These are phyloP conservation scores for Syncephalis fuscata DNA, from an alignment of 371 early-diverging fungal genomes.

Conservation along the genomic window DNA sequence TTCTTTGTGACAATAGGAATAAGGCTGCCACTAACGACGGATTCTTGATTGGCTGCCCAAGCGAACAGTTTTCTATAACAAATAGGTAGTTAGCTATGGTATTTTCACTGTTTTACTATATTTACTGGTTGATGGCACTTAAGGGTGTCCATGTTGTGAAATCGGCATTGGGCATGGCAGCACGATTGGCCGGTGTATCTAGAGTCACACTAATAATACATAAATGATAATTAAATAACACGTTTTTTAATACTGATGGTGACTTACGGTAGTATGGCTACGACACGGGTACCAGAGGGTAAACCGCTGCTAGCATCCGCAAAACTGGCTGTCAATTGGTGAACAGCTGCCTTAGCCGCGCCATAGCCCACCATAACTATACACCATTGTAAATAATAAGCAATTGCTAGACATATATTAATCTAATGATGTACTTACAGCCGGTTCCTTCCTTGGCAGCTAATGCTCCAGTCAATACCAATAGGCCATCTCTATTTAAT, in stretches of 20 bases:
- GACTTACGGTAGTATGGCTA: slow-evolving; percentile 67
- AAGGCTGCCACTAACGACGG: slow-evolving; percentile 31
- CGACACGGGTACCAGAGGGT: slow-evolving; percentile 46
- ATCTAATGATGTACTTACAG: no score
- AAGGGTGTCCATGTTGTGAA: slow-evolving; percentile 78
- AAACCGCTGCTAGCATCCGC: slow-evolving; percentile 61
- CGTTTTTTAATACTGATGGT: background rate
- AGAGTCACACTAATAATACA: slow-evolving; percentile 39
- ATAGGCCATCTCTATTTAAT: slow-evolving; percentile 46
- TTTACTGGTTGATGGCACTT: slow-evolving; percentile 49
- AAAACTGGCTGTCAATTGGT: slow-evolving; percentile 70
- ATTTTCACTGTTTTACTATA: slow-evolving; percentile 3
- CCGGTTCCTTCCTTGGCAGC: slow-evolving; percentile 54
- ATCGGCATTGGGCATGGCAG: slow-evolving; percentile 78
- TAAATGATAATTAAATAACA: background rate
- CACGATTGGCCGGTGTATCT: slow-evolving; percentile 89
- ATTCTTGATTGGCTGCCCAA: slow-evolving; percentile 22
- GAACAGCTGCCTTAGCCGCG: slow-evolving; percentile 85
- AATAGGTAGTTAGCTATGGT: background rate
- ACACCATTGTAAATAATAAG: background rate
- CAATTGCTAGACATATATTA: background rate
- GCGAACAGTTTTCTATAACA: slow-evolving; percentile 23
- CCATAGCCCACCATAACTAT: slow-evolving; percentile 86
- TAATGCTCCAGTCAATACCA: slow-evolving; percentile 70
- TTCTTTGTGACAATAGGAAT: slow-evolving; percentile 28